Percentiles rank a stretch among this genome's conserved stretches.
These are phyloP conservation scores for Ophiostoma triangulosporum DNA, from an alignment of 2,329 filamentous ascomycete species.

Conservation along the genomic window DNA sequence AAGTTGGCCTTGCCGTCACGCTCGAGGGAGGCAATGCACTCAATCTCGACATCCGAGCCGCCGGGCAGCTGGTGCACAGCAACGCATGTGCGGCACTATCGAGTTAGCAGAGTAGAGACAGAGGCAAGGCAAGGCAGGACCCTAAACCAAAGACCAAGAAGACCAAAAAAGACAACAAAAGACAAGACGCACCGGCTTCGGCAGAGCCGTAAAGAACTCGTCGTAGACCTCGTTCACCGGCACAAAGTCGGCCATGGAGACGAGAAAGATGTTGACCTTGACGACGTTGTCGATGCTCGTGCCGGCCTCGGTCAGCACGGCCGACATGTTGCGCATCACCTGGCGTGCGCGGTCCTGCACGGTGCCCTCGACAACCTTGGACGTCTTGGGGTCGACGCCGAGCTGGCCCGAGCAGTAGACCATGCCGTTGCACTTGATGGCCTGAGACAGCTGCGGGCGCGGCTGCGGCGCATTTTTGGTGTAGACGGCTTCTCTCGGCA, in stretches of 20 bases:
- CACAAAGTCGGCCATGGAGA: conserved; percentile 50
- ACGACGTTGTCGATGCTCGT: conserved; percentile 46
- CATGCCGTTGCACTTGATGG: conserved; percentile 47
- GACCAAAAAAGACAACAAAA: background rate
- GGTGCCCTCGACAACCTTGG: conserved; percentile 40
- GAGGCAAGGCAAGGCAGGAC: background rate
- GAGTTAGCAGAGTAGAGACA: background rate
- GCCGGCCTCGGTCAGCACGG: conserved; percentile 47
- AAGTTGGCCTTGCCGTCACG: background rate
- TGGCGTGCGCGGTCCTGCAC: conserved; percentile 39
- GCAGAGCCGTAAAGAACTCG: conserved; percentile 30
- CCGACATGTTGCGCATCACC: conserved; percentile 44
- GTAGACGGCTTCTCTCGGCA: conserved; percentile 21
- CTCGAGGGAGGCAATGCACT: conserved; percentile 34
- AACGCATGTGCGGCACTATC: conserved; percentile 48
- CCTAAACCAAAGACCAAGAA: too few relatives aligned
- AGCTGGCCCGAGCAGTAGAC: conserved; percentile 59
- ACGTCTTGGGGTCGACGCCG: conserved; percentile 41
- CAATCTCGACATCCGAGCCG: conserved; percentile 60
- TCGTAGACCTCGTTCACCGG: conserved; percentile 43
- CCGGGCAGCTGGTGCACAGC: conserved; percentile 61
- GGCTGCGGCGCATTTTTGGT: conserved; percentile 37
- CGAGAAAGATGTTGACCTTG: conserved; percentile 55
- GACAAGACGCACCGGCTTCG: conserved; percentile 32
- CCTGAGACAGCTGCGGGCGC: conserved; percentile 45